Evolutionary conservation across 495 filamentous ascomycete species (phyloP), one percentile per base, ranked within the genome.

Genomic region (Cryomyces minteri): DNA sequence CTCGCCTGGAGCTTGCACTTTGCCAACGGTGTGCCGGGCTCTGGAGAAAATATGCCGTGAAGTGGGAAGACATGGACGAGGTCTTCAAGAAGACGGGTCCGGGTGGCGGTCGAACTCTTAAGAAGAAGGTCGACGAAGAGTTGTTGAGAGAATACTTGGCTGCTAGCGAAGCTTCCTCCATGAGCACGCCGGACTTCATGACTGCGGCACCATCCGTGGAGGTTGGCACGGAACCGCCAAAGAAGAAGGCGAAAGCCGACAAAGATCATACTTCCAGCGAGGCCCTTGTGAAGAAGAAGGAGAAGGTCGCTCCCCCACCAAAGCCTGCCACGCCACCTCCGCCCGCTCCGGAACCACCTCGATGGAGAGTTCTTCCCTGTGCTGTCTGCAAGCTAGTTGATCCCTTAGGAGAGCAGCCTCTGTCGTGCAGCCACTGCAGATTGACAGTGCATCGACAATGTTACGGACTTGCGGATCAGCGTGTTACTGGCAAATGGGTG

Each of bases 31-130:
- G 90, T 62, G 87, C 85, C 14, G 72, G 84, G 40, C 65, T 96
- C 31, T 99, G 90, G 90, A 74, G 90, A 32, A 81, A 88, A 47
- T 96, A 96, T 55, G 87, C 79, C 7, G 86, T 99, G 46, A 84
- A 90, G 48, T 99, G 85, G 76, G 90, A 96, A 57, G 82, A 92
- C 51, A 70, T 83, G n/a, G 90, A 96, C 45, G 90, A 96, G 51
- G 71, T 94, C 32, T 78, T 80, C 25, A 94, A 90, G 68, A 90
- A 92, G 67, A 77, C 92, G 43, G 77, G 77, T 4, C 76, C 78
- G 43, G 78, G 75, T 46, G 85, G 87, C 38, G 84, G 86, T 36
- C 80, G 84, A 48, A 82, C 82, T 2, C 87, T 80, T 81, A 87
- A 88, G 57, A 74, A 84, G 41, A 80, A 76, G 43, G 77, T 90